Conservation (phyloP, 2,329 filamentous ascomycete genomes). For the Botrytis cinerea region DNA sequence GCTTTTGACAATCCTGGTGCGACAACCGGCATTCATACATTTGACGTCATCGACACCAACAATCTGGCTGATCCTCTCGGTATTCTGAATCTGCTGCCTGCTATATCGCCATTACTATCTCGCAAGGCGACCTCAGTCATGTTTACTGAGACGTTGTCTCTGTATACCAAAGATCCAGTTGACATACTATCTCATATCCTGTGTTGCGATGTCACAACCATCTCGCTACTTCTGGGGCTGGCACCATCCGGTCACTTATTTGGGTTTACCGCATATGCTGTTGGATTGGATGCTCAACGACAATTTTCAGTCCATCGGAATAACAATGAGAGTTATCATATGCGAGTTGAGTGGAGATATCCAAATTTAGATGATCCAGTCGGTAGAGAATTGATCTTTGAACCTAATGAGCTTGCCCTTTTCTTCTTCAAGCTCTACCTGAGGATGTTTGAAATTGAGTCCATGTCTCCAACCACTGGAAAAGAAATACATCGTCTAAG, state of each 20-base stretch:
- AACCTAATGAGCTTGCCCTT: neutral
- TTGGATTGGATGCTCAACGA: neutral
- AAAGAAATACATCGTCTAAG: neutral
- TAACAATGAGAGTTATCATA: neutral
- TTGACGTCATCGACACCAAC: conserved; percentile 28
- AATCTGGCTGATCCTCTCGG: conserved; percentile 28
- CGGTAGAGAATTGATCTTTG: neutral
- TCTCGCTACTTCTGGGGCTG: conserved; percentile 25
- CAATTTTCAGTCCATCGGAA: neutral
- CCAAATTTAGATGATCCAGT: neutral
- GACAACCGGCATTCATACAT: neutral
- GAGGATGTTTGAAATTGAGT: conserved; percentile 6
- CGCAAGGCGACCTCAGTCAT: conserved; percentile 19
- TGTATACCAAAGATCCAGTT: neutral
- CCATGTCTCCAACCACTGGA: too few relatives aligned
- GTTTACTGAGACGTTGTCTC: conserved; percentile 24
- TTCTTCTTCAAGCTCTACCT: conserved; percentile 11
- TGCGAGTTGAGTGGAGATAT: conserved; percentile 10
- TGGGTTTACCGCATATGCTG: neutral
- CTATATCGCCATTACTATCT: conserved; percentile 24
- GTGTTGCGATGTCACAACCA: conserved; percentile 23
- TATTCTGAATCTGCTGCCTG: conserved; percentile 26
- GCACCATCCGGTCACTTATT: conserved; percentile 12
- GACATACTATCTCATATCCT: neutral
- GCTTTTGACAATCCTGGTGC: neutral